Evolutionary conservation across 2,329 filamentous ascomycete species (phyloP).

Genomic region (Ophiostoma quercus): DNA sequence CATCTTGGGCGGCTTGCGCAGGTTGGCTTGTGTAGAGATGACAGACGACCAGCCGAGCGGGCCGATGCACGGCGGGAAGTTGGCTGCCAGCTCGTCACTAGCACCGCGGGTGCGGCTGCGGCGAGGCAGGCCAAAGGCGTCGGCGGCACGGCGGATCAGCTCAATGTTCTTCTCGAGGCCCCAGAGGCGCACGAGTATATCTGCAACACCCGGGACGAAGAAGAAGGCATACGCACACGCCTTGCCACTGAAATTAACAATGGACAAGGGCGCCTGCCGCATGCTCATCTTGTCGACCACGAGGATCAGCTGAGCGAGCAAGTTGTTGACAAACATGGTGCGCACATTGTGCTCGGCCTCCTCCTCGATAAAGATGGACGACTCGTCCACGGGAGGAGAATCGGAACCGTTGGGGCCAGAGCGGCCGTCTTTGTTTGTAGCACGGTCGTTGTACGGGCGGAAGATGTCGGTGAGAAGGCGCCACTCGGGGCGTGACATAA

Average conservation of each 20-base stretch:
- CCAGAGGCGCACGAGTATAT: slow-evolving; percentile 79
- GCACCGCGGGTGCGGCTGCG: slow-evolving; percentile 48
- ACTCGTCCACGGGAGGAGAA: slow-evolving; percentile 60
- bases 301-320: slow-evolving; percentile 76
- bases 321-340: slow-evolving; percentile 77
- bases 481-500: slow-evolving; percentile 91
- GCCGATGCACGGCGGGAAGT: slow-evolving; percentile 64
- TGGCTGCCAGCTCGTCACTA: slow-evolving; percentile 59
- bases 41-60: slow-evolving; percentile 53
- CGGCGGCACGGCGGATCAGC: slow-evolving; percentile 64
- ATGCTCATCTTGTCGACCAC: slow-evolving; percentile 86
- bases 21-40: slow-evolving; percentile 45
- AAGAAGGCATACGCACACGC: slow-evolving; percentile 90
- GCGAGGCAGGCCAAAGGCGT: slow-evolving; percentile 61
- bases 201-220: slow-evolving; percentile 80
- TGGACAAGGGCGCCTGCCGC: slow-evolving; percentile 58
- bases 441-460: slow-evolving; percentile 55
- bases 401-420: slow-evolving; percentile 47
- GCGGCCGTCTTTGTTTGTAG: slow-evolving; percentile 42
- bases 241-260: slow-evolving; percentile 84
- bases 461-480: slow-evolving; percentile 65
- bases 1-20: slow-evolving; percentile 57
- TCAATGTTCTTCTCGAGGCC: slow-evolving; percentile 55
- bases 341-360: slow-evolving; percentile 84
- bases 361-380: slow-evolving; percentile 44